Evolutionary conservation across 2,329 filamentous ascomycete genomes (phyloP).

Genomic region (Bipolaris cookei): DNA sequence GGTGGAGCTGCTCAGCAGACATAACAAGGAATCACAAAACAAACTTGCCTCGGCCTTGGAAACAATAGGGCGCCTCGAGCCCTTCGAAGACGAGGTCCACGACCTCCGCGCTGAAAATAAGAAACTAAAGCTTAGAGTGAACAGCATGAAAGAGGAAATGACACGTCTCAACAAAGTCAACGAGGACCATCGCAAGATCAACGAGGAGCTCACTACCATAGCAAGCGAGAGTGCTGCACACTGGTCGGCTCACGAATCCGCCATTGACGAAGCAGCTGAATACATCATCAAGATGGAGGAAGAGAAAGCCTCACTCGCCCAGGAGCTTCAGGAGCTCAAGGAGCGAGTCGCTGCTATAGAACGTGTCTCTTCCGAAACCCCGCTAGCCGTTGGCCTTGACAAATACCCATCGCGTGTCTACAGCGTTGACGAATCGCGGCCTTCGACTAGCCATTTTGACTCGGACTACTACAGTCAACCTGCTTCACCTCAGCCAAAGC

Average conservation of each 20-base stretch:
- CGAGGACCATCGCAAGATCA: constrained; percentile 23
- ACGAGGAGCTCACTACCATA: constrained; percentile 35
- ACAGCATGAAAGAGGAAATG: constrained; percentile 30
- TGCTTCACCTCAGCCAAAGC: constrained; percentile 35
- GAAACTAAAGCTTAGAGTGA: constrained; percentile 26
- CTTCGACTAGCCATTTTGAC: constrained; percentile 46
- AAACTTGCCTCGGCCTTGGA: constrained; percentile 32
- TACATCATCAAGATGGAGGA: constrained; percentile 38
- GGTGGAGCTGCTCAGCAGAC: constrained; percentile 38
- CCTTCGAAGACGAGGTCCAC: constrained; percentile 33
- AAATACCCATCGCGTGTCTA: constrained; percentile 34
- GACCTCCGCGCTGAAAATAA: constrained; percentile 38
- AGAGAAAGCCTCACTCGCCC: constrained; percentile 33
- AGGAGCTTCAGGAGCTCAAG: constrained; percentile 34
- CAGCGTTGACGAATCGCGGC: constrained; percentile 45
- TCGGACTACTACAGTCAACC: constrained; percentile 50
- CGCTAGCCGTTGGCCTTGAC: constrained; percentile 23
- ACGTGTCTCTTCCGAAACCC: constrained; percentile 13
- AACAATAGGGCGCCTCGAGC: constrained; percentile 37
- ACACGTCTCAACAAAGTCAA: constrained; percentile 24
- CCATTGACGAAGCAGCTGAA: constrained; percentile 43
- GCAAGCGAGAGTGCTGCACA: constrained; percentile 36
- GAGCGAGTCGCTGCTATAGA: constrained; percentile 26
- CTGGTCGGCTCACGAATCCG: constrained; percentile 35
- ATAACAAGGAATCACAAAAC: constrained; percentile 40